phyloP scores from a whole-genome alignment of 106 monocot genomes.

The Allium fistulosum region DNA sequence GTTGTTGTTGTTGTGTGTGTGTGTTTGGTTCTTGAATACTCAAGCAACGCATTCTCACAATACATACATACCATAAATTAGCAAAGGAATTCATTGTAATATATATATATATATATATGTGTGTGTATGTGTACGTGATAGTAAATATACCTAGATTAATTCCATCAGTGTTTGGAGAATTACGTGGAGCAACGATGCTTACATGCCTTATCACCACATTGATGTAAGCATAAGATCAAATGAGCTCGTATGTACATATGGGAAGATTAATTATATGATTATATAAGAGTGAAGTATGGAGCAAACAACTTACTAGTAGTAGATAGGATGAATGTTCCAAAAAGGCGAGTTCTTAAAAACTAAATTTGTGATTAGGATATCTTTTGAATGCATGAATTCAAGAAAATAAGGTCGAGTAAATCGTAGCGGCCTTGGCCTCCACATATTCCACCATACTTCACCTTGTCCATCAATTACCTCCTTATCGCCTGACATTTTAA shows the following conservation, averaged over 20 bases:
- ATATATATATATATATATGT: too few relatives aligned
- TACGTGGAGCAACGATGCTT: slow-evolving; percentile 5
- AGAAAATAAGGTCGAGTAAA: slow-evolving; percentile 78
- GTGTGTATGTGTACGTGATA: too few relatives aligned
- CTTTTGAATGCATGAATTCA: slow-evolving; percentile 69
- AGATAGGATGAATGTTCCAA: slow-evolving; percentile 95
- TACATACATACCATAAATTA: too few relatives aligned
- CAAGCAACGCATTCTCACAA: too few relatives aligned
- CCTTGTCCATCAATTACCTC: slow-evolving; percentile 95
- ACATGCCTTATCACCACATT: slow-evolving; percentile 16
- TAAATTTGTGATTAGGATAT: slow-evolving; percentile 52
- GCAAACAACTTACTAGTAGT: slow-evolving; percentile 51
- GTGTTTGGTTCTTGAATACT: too few relatives aligned
- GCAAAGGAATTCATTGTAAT: too few relatives aligned
- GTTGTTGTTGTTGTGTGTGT: too few relatives aligned
- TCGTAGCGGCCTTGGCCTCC: slow-evolving; percentile 63
- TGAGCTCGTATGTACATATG: too few relatives aligned
- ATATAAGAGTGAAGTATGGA: too few relatives aligned
- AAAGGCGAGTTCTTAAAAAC: slow-evolving; percentile 78
- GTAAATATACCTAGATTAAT: slow-evolving; percentile 2
- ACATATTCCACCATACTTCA: slow-evolving; percentile 98
- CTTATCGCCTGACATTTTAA: slow-evolving; percentile 48
- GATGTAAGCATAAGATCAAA: slow-evolving; percentile 1
- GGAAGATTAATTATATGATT: too few relatives aligned
- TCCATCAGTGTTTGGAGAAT: slow-evolving; percentile 27